Conservation (phyloP, 2,329 filamentous ascomycete species). For the Pyrenophora teres region DNA sequence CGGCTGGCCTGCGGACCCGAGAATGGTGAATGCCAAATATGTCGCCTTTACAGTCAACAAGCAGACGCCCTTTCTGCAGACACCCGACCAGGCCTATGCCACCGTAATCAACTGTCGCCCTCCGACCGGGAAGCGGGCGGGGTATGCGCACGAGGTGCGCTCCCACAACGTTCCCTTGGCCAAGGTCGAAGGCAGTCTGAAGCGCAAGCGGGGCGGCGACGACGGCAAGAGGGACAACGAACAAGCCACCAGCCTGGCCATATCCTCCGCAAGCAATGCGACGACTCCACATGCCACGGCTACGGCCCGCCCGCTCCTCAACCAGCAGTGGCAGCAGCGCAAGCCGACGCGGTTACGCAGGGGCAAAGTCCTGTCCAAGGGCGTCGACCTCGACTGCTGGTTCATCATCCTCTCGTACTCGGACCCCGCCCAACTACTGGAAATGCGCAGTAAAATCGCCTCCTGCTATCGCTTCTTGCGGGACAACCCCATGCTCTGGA, state of each 20-base stretch:
- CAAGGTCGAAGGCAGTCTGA: constrained; percentile 34
- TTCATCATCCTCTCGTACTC: constrained; percentile 45
- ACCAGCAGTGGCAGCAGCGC: constrained; percentile 27
- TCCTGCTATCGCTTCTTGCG: constrained; percentile 43
- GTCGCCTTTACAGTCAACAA: constrained; percentile 48
- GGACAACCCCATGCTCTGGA: constrained; percentile 46
- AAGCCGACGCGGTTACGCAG: constrained; percentile 37
- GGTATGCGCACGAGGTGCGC: constrained; percentile 31
- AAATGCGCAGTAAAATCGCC: constrained; percentile 43
- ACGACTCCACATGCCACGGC: constrained; percentile 9
- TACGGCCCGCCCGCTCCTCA: constrained; percentile 20
- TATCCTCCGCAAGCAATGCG: constrained; percentile 10
- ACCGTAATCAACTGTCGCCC: constrained; percentile 45
- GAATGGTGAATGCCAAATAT: constrained; percentile 47
- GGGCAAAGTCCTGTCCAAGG: constrained; percentile 33
- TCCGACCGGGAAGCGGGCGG: constrained; percentile 32
- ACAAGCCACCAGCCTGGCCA: constrained; percentile 3
- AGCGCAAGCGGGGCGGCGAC: constrained; percentile 31
- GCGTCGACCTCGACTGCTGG: constrained; percentile 42
- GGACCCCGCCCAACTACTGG: constrained; percentile 41
- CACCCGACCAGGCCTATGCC: constrained; percentile 37
- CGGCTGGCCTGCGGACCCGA: constrained; percentile 44
- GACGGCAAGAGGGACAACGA: constrained; percentile 13
- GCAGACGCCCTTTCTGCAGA: constrained; percentile 36
- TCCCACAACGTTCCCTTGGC: constrained; percentile 38